These are phyloP conservation scores for Cordyceps tenuipes DNA, from an alignment of 2,329 filamentous ascomycete genomes.

Conservation along the genomic window DNA sequence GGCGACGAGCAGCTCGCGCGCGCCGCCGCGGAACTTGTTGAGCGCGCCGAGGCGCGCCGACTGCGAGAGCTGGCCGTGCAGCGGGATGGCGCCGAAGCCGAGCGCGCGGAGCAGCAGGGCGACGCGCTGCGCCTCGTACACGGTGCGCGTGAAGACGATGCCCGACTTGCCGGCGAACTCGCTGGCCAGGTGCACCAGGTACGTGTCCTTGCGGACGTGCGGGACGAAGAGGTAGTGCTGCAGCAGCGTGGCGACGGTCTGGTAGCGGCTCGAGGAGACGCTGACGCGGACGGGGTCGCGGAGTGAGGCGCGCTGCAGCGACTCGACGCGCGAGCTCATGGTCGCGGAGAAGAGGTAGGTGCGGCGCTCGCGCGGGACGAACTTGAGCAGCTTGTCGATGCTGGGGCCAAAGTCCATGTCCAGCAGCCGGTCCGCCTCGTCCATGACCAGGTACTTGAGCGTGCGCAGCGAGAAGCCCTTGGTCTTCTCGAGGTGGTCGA, in stretches of 20 bases:
- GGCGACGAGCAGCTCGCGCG: slow-evolving; percentile 80
- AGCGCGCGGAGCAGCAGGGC: slow-evolving; percentile 75
- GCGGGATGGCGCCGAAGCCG: slow-evolving; percentile 82
- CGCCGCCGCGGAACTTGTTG: slow-evolving; percentile 77
- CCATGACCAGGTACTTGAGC: slow-evolving; percentile 86
- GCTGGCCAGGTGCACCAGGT: slow-evolving; percentile 78
- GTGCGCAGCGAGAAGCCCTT: slow-evolving; percentile 83
- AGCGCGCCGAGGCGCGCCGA: slow-evolving; percentile 78
- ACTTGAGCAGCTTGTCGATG: slow-evolving; percentile 87
- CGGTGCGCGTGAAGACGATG: slow-evolving; percentile 88
- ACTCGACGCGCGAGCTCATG: slow-evolving; percentile 89
- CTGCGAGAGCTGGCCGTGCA: slow-evolving; percentile 89
- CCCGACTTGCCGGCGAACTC: slow-evolving; percentile 78
- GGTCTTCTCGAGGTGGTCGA: slow-evolving; percentile 93
- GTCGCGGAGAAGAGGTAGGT: slow-evolving; percentile 94
- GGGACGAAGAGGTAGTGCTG: slow-evolving; percentile 85
- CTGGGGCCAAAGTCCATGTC: slow-evolving; percentile 92
- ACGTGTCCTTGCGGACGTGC: slow-evolving; percentile 79
- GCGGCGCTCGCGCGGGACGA: slow-evolving; percentile 66
- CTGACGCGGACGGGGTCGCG: slow-evolving; percentile 76
- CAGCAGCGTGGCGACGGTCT: slow-evolving; percentile 81
- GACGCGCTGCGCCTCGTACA: slow-evolving; percentile 81
- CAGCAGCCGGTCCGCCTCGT: slow-evolving; percentile 84
- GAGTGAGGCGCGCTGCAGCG: slow-evolving; percentile 79
- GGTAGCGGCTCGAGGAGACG: slow-evolving; percentile 75